Base-by-base conservation (phyloP, 2,329 filamentous ascomycete genomes). In the Corynespora cassiicola region DNA sequence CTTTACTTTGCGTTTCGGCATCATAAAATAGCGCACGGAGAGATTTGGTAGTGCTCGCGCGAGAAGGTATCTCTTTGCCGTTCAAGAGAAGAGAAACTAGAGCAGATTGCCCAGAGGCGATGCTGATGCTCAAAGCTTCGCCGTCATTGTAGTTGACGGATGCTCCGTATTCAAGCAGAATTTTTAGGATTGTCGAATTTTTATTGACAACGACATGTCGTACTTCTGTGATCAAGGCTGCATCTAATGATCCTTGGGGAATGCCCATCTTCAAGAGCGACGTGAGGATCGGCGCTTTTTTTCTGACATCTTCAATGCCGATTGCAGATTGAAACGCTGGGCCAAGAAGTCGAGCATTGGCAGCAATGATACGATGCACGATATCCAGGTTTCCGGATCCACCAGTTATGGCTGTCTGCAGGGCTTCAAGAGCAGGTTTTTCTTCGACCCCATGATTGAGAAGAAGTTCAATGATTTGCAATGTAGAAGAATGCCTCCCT, bases 121-220 rank as follows among this genome's bases (percentile, higher is more conserved):
- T 77, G 2, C 81, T 80, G 32, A 75, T 66, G 36, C 76, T 74
- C 6, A 86, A 59, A 2, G 78, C 75, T 52, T 80, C 69, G 6
- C 82, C 82, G 31, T 75, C 61, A 23, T 77, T 72, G 51, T 75
- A 71, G 48, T 82, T 75, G 40, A 79, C 70, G 47, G 60, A 60
- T 42, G 60, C 63, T 45, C 62, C 63, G 29, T 65, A 45, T 14
- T 52, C 45, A 20, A 66, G 42, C 5, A 68, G 54, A 29, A 67
- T 39, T 25, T 52, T 47, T 1, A 61, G 43, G 31, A 58, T 54
- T 6, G 45, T 56, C n/a, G 49, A 45, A 25, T 61, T 54, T 28
- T 54, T 55, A 9, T 36, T 54, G 9, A 33, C 39, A 7, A 56
- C 29, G 6, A 47, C 54, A 10, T 52, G 38, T 24, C 44, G 44